A percentile compares a stretch with the other conserved stretches of the same genome.
Conservation (phyloP, 768 basidiomycete genomes). For the Scleroderma bovista region DNA sequence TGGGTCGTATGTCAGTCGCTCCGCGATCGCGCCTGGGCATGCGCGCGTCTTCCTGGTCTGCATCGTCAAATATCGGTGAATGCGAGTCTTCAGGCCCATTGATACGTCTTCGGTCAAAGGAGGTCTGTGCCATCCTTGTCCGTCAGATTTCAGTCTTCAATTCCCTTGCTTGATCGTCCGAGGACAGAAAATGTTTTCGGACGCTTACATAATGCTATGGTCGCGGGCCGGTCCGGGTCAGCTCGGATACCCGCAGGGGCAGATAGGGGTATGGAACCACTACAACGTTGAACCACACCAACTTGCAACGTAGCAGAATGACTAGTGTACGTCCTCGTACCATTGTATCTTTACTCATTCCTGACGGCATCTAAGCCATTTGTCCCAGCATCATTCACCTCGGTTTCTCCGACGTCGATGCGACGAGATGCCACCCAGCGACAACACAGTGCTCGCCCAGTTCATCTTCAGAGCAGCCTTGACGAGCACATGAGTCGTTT, state of each 20-base stretch:
- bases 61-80: slow-evolving; percentile 52
- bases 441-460: background rate
- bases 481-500: background rate
- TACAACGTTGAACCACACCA: background rate
- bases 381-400: no score
- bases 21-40: slow-evolving; percentile 45
- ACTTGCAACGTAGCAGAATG: background rate
- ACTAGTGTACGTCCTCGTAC: background rate
- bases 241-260: no score
- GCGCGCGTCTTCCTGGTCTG: slow-evolving; percentile 24
- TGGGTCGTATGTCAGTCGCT: slow-evolving; percentile 69
- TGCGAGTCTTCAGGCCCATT: slow-evolving; percentile 87
- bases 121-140: slow-evolving; percentile 45
- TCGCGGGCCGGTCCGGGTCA: no score
- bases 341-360: no score
- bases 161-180: no score
- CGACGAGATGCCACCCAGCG: background rate
- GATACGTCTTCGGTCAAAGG: slow-evolving; percentile 81
- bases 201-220: no score
- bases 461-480: background rate
- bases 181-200: no score
- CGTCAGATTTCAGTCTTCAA: no score
- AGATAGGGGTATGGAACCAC: no score
- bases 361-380: no score
- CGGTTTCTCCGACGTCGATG: background rate